Evolutionary conservation across 257 asterid genomes (phyloP), one percentile per base, ranked within the genome.

Genomic region (Penstemon newberryi): DNA sequence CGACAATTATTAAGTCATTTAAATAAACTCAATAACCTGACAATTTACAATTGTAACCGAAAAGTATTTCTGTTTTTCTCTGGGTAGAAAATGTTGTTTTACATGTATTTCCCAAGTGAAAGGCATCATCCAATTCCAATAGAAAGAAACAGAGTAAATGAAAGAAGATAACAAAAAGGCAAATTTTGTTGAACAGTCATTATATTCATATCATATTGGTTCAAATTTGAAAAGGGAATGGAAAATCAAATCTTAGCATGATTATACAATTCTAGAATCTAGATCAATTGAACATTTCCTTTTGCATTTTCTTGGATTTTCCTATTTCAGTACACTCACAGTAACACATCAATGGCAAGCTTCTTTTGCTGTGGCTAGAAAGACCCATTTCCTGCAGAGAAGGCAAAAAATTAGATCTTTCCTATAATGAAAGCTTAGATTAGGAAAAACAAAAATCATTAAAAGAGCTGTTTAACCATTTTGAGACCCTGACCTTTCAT

Each of bases 321-420:
- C 39, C 5, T 4, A 51, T 61, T 13, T 61, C 66, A 61, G 39
- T 49, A 18, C 33, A 40, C 18, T 36, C 12, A 59, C 33, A 47
- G 54, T 59, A 40, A 49, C 44, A 11, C 70, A 12, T 68, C 15
- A 37, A 44, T 15, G 12, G 8, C 63, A 9, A 7, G 70, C 57
- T 53, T 15, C 56, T 63, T 13, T 8, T 2, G 9, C 61, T 44
- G 51, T 49, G 15, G 65, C 73, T 75, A 74, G 62, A 57, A 44
- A 33, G 61, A 62, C 42, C 70, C 69, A 37, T 70, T 70, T 56
- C 79, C 83, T 74, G 75, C 66, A 70, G 2, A 50, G 67, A 25
- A 19, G 7, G 70, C 62, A 62, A 18, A 33, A 58, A 47, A 11
- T 65, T 37, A 60, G 66, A 69, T 49, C 49, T 18, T 72, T n/a